Evolutionary conservation across 129 eudicot species (phyloP), one percentile per base, ranked within the genome.

Genomic region (Centaurea solstitialis): DNA sequence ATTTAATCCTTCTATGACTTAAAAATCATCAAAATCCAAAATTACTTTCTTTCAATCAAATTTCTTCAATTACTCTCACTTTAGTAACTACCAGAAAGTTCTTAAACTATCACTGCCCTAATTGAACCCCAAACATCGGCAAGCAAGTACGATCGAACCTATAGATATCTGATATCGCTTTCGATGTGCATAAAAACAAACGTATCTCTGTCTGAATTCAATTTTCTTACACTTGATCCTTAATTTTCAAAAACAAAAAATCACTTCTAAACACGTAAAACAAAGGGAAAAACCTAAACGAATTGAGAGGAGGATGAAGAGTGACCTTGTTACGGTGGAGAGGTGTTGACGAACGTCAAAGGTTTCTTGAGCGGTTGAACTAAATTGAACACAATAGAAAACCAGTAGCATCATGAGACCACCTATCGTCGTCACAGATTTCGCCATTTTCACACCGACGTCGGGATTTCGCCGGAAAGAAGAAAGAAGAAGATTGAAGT

Each of bases 261-360:
- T 67, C 21, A 59, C 41, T 61, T 59, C 40, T 6, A 17, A 1
- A 80, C n/a, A 26, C 33, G 33, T 10, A n/a, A n/a, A 73, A 61
- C 5, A 40, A 40, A 59, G 0, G 24, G 17, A 62, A 73, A 59
- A 26, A 12, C 68, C 72, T 76, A 74, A 33, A 78, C 24, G 6
- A 43, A 7, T 13, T 53, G 78, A 61, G 70, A 68, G n/a, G n/a
- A n/a, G 38, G 73, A 62, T 69, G 5, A 47, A 47, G 35, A 73
- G 9, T 38, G 11, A 91, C 98, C 98, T 82, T 22, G 97, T 84
- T 6, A 89, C 98, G 74, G 98, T 91, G 37, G 94, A 83, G 15
- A 93, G 89, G 70, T 93, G 98, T 50, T 80, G 88, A 62, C 96
- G 94, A 74, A 93, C 97, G 26, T 93, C 92, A 82, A 93, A 93